Evolutionary conservation across 2,329 filamentous ascomycete species (phyloP).

Genomic region (Cadophora luteo-olivacea): DNA sequence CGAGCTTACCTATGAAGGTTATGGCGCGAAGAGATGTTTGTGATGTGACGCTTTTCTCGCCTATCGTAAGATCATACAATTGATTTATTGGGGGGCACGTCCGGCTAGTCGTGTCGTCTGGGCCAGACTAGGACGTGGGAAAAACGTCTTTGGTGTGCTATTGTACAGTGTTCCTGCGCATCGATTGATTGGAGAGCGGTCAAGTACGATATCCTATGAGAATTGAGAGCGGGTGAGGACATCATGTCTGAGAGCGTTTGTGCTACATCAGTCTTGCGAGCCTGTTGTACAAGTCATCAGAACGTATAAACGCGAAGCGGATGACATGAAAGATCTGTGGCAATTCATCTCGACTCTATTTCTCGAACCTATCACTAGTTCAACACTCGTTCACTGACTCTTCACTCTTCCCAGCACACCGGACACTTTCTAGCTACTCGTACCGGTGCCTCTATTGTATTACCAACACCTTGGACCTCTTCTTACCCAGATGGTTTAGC

Average conservation of each 20-base stretch:
- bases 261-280: too few species aligned
- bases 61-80: neutral
- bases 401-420: too few species aligned
- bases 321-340: too few species aligned
- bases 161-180: neutral
- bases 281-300: too few species aligned
- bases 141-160: neutral
- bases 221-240: too few species aligned
- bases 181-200: too few species aligned
- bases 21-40: neutral
- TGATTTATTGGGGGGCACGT: conserved; percentile 7
- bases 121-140: neutral
- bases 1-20: neutral
- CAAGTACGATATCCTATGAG: too few species aligned
- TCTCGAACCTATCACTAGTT: too few species aligned
- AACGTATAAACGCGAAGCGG: too few species aligned
- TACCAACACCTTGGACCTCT: neutral
- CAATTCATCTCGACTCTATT: too few species aligned
- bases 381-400: too few species aligned
- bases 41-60: neutral
- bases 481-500: neutral
- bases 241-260: too few species aligned
- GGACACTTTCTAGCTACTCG: neutral
- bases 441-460: neutral
- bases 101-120: neutral